These are phyloP conservation scores for Schizonepeta tenuifolia DNA, from an alignment of 257 asterid species.

Conservation along the genomic window DNA sequence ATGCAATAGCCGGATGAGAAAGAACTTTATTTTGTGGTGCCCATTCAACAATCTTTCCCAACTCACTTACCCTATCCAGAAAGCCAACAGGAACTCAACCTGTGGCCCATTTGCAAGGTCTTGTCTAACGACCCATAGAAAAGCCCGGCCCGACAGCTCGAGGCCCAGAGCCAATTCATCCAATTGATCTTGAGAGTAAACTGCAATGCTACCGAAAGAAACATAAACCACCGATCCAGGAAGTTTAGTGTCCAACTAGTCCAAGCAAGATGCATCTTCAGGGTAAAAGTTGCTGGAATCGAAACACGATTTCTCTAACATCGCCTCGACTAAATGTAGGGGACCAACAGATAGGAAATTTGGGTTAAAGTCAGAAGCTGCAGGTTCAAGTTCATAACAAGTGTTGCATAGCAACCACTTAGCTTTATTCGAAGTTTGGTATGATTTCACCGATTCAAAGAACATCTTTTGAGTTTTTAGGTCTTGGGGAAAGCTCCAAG, in stretches of 20 bases:
- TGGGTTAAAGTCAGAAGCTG: conserved; percentile 37
- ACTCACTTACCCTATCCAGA: conserved; percentile 32
- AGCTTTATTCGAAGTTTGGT: neutral
- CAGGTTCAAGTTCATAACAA: conserved; percentile 41
- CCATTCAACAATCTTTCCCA: conserved; percentile 46
- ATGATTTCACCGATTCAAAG: neutral
- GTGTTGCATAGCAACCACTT: conserved; percentile 32
- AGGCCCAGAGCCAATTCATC: conserved; percentile 52
- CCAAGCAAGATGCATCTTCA: conserved; percentile 44
- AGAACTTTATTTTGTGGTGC: conserved; percentile 46
- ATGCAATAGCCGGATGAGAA: conserved; percentile 36
- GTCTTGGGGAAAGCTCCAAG: conserved; percentile 24
- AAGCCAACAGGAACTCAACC: conserved; percentile 37
- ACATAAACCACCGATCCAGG: conserved; percentile 45
- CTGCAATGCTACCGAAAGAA: conserved; percentile 50
- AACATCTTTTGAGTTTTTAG: conserved; percentile 3
- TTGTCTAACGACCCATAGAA: conserved; percentile 44
- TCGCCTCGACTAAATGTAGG: neutral
- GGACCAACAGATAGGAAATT: conserved; percentile 42
- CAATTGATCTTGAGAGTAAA: conserved; percentile 25
- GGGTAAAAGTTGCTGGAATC: conserved; percentile 31
- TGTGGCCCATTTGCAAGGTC: conserved; percentile 34
- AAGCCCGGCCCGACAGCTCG: conserved; percentile 39
- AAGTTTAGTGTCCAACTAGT: conserved; percentile 40
- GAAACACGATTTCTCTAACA: neutral